phyloP scores from a whole-genome alignment of 2,329 filamentous ascomycete genomes.

The Xylogone sp. region DNA sequence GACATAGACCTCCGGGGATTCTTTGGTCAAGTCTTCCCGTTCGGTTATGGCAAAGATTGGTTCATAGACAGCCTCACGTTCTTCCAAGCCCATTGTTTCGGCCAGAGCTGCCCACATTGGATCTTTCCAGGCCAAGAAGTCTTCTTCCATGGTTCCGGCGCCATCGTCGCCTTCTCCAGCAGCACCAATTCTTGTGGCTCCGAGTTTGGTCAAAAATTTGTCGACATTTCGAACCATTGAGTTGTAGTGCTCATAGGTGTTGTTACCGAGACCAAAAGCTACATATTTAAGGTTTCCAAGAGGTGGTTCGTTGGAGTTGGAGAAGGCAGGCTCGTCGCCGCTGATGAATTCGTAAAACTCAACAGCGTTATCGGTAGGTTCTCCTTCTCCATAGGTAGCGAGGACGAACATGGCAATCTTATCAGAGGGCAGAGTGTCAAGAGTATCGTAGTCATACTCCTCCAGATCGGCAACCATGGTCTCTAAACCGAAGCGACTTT shows the following conservation, averaged over 20 bases:
- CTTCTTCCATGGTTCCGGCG: constrained; percentile 98
- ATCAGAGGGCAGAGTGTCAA: constrained; percentile 83
- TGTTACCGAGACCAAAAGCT: constrained; percentile 94
- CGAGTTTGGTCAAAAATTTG: constrained; percentile 74
- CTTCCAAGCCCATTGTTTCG: constrained; percentile 81
- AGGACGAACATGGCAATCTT: constrained; percentile 94
- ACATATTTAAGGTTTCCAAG: constrained; percentile 87
- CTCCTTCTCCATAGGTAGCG: constrained; percentile 96
- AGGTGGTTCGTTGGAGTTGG: constrained; percentile 67
- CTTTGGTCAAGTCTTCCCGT: constrained; percentile 66
- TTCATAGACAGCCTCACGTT: constrained; percentile 95
- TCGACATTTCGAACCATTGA: constrained; percentile 93
- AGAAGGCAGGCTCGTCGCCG: constrained; percentile 77
- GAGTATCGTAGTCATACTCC: constrained; percentile 94
- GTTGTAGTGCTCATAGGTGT: constrained; percentile 99
- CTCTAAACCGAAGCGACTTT: constrained; percentile 91
- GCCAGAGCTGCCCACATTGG: constrained; percentile 92
- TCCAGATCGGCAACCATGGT: constrained; percentile 98
- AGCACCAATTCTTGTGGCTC: constrained; percentile 77
- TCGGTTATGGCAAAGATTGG: constrained; percentile 83
- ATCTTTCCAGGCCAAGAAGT: constrained; percentile 98
- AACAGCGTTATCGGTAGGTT: constrained; percentile 97
- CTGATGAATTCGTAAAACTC: constrained; percentile 98
- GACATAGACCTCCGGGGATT: constrained; percentile 81
- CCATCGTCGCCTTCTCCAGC: constrained; percentile 97